phyloP scores from a whole-genome alignment of 2,329 filamentous ascomycete species.

The Emydomyces testavorans region DNA sequence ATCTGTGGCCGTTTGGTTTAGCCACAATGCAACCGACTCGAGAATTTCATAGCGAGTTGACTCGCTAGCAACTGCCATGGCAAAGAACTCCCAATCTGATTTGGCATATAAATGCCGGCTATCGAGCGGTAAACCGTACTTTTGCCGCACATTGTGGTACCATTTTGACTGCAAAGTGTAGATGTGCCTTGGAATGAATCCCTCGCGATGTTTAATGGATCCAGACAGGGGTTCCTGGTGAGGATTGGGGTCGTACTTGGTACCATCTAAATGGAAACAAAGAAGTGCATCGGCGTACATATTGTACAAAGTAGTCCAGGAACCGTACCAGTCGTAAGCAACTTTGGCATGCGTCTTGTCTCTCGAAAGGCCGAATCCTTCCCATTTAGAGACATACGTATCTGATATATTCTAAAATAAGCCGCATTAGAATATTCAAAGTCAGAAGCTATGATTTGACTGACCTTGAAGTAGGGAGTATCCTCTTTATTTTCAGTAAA shows the following conservation, averaged over 20 bases:
- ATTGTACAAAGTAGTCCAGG: conserved; percentile 78
- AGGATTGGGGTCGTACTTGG: conserved; percentile 20
- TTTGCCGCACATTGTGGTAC: conserved; percentile 68
- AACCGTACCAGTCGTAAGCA: conserved; percentile 67
- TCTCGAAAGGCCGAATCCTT: conserved; percentile 56
- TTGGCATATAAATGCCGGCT: conserved; percentile 75
- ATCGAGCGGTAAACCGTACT: conserved; percentile 72
- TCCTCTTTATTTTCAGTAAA: conserved; percentile 49
- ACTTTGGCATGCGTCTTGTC: conserved; percentile 63
- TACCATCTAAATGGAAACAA: conserved; percentile 58
- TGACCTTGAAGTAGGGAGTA: conserved; percentile 45
- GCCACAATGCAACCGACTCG: conserved; percentile 62
- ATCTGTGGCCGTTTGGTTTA: conserved; percentile 72
- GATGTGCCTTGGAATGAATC: conserved; percentile 61
- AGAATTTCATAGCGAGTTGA: conserved; percentile 59
- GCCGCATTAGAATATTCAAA: neutral
- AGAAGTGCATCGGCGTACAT: conserved; percentile 69
- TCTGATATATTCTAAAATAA: conserved; percentile 43
- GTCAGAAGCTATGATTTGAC: conserved; percentile 13
- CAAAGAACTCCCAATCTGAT: conserved; percentile 85
- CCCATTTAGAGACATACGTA: conserved; percentile 62
- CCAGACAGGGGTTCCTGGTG: conserved; percentile 1
- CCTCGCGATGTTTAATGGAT: conserved; percentile 17
- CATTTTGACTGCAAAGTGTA: conserved; percentile 71
- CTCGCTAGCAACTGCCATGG: conserved; percentile 63